Conservation (phyloP, 2,329 filamentous ascomycete genomes). For the Fusarium tjaetaba region DNA sequence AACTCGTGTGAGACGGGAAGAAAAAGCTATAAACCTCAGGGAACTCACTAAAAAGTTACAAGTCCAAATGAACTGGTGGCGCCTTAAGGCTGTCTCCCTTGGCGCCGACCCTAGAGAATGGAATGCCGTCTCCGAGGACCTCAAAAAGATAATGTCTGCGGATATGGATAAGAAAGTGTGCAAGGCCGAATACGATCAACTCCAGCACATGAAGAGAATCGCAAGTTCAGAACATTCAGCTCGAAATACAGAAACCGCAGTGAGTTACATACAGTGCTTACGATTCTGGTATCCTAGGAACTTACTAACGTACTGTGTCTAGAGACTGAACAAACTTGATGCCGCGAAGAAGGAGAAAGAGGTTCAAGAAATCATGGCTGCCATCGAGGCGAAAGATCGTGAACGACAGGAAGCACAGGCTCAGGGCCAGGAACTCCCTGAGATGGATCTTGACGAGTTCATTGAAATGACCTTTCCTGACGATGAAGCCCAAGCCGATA, state of each 20-base stretch:
- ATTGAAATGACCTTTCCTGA: not conserved
- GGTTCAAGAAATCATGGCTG: not conserved
- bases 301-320: not conserved
- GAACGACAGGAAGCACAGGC: not conserved
- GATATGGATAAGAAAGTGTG: slow-evolving; percentile 23
- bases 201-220: not conserved
- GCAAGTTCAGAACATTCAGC: not conserved
- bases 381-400: slow-evolving; percentile 20
- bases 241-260: not conserved
- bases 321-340: slow-evolving; percentile 1
- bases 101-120: slow-evolving; percentile 39
- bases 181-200: not conserved
- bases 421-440: not conserved
- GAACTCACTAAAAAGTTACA: slow-evolving; percentile 37
- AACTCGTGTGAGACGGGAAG: slow-evolving; percentile 46
- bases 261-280: slow-evolving; percentile 1
- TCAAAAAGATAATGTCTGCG: slow-evolving; percentile 35
- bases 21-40: slow-evolving; percentile 37
- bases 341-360: not conserved
- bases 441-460: not conserved
- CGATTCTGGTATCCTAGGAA: not conserved
- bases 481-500: not conserved
- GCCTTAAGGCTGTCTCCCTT: slow-evolving; percentile 39
- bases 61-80: slow-evolving; percentile 44
- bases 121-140: slow-evolving; percentile 17